Percentiles rank a stretch among this genome's conserved stretches.
Evolutionary conservation across 2,329 filamentous ascomycete species (phyloP).

Genomic region (Pseudocercospora vitis): DNA sequence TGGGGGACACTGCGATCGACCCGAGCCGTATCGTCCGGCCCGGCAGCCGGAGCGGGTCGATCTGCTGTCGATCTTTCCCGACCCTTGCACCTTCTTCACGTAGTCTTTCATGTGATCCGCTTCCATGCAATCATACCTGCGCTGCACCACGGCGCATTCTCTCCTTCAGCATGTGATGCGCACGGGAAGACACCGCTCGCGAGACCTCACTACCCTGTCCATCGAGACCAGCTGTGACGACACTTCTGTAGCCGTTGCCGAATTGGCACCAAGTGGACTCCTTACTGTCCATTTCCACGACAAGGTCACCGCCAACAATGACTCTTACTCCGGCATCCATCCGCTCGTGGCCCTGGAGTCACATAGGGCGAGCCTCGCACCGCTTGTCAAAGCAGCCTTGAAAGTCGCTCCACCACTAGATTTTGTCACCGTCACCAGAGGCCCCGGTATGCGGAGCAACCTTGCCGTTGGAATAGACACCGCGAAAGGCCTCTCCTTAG

Average conservation of each 20-base stretch:
- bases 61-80: no score
- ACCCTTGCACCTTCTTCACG: not conserved
- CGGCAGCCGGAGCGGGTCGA: no score
- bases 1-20: not conserved
- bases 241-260: conserved; percentile 79
- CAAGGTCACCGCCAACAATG: conserved; percentile 78
- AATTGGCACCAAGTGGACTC: conserved; percentile 10
- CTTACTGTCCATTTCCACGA: conserved; percentile 65
- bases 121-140: conserved; percentile 1
- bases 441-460: conserved; percentile 82
- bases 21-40: not conserved
- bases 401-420: conserved; percentile 57
- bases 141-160: not conserved
- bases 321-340: conserved; percentile 73
- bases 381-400: conserved; percentile 63
- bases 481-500: conserved; percentile 82
- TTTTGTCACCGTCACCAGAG: conserved; percentile 84
- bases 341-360: conserved; percentile 72
- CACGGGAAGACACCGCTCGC: conserved; percentile 12
- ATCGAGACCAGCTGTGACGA: conserved; percentile 91
- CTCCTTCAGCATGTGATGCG: not conserved
- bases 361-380: conserved; percentile 70
- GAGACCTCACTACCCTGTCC: conserved; percentile 56
- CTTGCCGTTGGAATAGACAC: conserved; percentile 75
- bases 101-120: no score